Evolutionary conservation across 768 basidiomycete genomes (phyloP).

Genomic region (Agaricus subrufescens): DNA sequence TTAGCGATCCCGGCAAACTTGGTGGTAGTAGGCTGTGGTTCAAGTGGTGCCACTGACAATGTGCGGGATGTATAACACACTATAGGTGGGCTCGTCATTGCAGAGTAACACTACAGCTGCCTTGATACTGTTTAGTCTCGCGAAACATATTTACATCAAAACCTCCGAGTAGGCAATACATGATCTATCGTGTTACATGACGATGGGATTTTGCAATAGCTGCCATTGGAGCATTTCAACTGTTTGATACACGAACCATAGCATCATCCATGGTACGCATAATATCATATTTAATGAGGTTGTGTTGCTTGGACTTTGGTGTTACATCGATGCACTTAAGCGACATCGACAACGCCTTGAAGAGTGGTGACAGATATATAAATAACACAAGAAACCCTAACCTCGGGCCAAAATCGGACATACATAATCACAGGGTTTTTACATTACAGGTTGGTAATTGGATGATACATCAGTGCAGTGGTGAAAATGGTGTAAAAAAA

Average conservation of each 20-base stretch:
- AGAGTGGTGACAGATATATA: too few relatives aligned
- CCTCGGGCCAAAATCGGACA: too few relatives aligned
- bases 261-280: background rate
- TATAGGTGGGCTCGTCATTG: slow-evolving; percentile 69
- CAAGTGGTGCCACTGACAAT: slow-evolving; percentile 41
- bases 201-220: background rate
- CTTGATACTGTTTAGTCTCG: background rate
- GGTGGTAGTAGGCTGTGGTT: slow-evolving; percentile 31
- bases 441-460: too few relatives aligned
- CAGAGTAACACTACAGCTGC: slow-evolving; percentile 45
- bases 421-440: too few relatives aligned
- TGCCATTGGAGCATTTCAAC: background rate
- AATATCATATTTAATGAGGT: background rate
- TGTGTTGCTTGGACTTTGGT: too few relatives aligned
- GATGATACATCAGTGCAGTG: too few relatives aligned
- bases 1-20: slow-evolving; percentile 82
- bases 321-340: too few relatives aligned
- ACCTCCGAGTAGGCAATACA: background rate
- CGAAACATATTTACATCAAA: background rate
- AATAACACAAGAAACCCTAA: too few relatives aligned
- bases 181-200: background rate
- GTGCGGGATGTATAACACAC: slow-evolving; percentile 70
- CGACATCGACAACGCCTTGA: too few relatives aligned
- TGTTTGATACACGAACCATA: slow-evolving; percentile 5
- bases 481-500: too few relatives aligned